Conservation (phyloP, 2,329 filamentous ascomycete species). For the Scedosporium dehoogii region DNA sequence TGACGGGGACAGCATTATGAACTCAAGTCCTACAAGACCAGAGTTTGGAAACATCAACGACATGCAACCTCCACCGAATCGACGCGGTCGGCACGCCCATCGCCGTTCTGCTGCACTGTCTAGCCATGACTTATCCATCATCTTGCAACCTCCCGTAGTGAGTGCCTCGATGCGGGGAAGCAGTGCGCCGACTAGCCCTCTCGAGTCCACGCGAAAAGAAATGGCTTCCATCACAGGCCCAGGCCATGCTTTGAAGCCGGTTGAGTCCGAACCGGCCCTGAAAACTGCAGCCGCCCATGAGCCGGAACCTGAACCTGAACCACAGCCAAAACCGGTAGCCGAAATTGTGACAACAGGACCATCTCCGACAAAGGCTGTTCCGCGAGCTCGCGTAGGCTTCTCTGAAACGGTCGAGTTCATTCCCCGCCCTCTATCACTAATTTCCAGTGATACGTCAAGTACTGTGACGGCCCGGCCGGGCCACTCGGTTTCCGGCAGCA, state of each 20-base stretch:
- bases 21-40: constrained; percentile 59
- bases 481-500: constrained; percentile 68
- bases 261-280: constrained; percentile 9
- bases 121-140: constrained; percentile 65
- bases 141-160: constrained; percentile 46
- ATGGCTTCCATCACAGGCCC: not conserved
- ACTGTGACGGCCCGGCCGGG: constrained; percentile 59
- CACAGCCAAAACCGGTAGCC: constrained; percentile 6
- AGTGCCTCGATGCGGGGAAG: not conserved
- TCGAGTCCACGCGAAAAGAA: constrained; percentile 6
- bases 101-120: constrained; percentile 76
- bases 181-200: constrained; percentile 6
- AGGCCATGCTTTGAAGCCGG: constrained; percentile 9
- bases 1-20: constrained; percentile 50
- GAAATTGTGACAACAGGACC: constrained; percentile 13
- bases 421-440: constrained; percentile 69
- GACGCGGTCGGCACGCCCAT: constrained; percentile 63
- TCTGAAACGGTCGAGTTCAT: constrained; percentile 79
- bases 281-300: constrained; percentile 10
- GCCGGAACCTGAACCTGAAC: not conserved
- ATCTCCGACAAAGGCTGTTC: constrained; percentile 23
- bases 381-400: constrained; percentile 66
- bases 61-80: constrained; percentile 39
- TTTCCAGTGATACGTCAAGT: constrained; percentile 76
- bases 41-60: constrained; percentile 47